Percentiles rank a stretch among this genome's conserved stretches.
phyloP scores from a whole-genome alignment of 1,139 yeast genomes.

The Taphrina betulina region DNA sequence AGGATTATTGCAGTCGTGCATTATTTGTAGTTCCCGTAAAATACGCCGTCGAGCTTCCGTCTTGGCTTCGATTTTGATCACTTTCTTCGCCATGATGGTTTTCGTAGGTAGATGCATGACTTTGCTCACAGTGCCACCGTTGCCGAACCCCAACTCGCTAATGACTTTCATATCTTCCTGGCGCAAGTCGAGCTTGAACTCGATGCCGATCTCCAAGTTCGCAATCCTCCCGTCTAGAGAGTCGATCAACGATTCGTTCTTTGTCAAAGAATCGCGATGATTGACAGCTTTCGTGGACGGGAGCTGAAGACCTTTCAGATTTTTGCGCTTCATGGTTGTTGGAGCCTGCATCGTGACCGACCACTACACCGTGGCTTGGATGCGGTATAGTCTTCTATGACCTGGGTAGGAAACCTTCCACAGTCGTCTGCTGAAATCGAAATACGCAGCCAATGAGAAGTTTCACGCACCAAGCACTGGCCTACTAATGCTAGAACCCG shows the following conservation, averaged over 20 bases:
- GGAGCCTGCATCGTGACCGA: constrained; percentile 45
- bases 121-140: constrained; percentile 87
- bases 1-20: constrained; percentile 82
- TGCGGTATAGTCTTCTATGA: too few species aligned
- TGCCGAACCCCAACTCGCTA: constrained; percentile 83
- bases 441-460: too few species aligned
- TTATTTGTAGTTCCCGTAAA: constrained; percentile 78
- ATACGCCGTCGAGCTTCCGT: constrained; percentile 80
- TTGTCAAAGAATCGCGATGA: constrained; percentile 4
- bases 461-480: too few species aligned
- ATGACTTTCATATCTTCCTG: constrained; percentile 70
- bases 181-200: constrained; percentile 54
- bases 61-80: constrained; percentile 82
- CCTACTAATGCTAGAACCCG: too few species aligned
- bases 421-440: background rate
- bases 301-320: constrained; percentile 68
- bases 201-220: constrained; percentile 51
- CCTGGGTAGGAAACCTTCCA: background rate
- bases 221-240: constrained; percentile 42
- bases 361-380: background rate
- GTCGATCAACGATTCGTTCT: constrained; percentile 30
- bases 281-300: constrained; percentile 44
- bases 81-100: constrained; percentile 82
- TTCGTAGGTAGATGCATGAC: constrained; percentile 86
- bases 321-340: constrained; percentile 67